These are phyloP conservation scores for Pelargonium cotyledonis DNA, from an alignment of 441 rosid genomes.

Conservation along the genomic window DNA sequence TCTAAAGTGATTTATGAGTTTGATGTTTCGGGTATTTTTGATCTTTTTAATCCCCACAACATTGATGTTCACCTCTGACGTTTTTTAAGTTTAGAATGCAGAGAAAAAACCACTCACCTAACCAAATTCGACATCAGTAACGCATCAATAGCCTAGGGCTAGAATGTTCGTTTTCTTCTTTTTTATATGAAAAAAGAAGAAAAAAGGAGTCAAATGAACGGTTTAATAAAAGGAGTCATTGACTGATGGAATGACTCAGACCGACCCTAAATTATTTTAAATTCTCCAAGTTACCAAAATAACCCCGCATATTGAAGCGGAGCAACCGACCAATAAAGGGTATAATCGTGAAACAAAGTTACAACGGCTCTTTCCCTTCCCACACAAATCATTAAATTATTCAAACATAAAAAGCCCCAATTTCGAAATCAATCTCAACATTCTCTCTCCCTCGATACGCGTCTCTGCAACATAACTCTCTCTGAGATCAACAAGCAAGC, in stretches of 20 bases:
- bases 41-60: too few species aligned
- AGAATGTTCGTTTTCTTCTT: too few species aligned
- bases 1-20: too few species aligned
- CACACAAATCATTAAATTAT: neutral
- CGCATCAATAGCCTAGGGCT: too few species aligned
- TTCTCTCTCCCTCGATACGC: neutral
- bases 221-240: too few species aligned
- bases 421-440: neutral
- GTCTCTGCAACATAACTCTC: neutral
- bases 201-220: too few species aligned
- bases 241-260: neutral
- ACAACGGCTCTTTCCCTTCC: conserved; percentile 18
- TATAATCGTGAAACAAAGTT: conserved; percentile 6
- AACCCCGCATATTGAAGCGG: neutral
- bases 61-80: too few species aligned
- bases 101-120: too few species aligned
- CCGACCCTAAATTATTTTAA: neutral
- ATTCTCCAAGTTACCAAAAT: neutral
- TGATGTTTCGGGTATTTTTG: too few species aligned
- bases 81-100: too few species aligned
- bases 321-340: neutral
- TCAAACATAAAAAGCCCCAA: neutral
- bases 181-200: too few species aligned
- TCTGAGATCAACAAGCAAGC: neutral
- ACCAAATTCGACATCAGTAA: too few species aligned